These are phyloP conservation scores for Ophiostoma novo-ulmi DNA, from an alignment of 2,329 filamentous ascomycete species.

Conservation along the genomic window DNA sequence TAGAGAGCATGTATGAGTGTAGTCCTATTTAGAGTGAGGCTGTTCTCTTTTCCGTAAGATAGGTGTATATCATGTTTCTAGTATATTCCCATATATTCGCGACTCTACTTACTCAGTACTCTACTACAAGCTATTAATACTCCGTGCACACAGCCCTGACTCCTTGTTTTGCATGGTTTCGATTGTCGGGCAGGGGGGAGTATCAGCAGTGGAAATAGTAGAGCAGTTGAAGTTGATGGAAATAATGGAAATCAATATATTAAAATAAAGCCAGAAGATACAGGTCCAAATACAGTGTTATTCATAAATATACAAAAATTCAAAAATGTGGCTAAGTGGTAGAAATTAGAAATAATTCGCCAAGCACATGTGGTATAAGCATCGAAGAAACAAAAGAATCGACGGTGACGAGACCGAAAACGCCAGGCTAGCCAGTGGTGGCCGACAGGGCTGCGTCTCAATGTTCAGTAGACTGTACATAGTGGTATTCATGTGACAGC, in stretches of 20 bases:
- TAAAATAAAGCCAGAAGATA: neutral
- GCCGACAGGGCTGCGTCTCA: conserved; percentile 9
- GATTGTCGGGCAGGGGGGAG: neutral
- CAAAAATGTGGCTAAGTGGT: too few species aligned
- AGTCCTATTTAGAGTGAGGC: neutral
- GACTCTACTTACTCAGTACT: neutral
- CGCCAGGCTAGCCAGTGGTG: neutral
- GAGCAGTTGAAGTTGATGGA: neutral
- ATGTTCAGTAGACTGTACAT: neutral
- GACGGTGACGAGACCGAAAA: neutral
- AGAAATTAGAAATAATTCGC: too few species aligned
- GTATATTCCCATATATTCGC: too few species aligned
- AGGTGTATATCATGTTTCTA: too few species aligned
- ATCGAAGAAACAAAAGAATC: too few species aligned
- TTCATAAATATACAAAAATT: too few species aligned
- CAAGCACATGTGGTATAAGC: too few species aligned
- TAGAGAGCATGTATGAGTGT: neutral
- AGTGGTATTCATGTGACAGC: neutral
- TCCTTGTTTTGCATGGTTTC: conserved; percentile 15
- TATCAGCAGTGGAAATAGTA: neutral
- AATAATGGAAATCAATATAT: neutral
- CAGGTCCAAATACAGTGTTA: too few species aligned
- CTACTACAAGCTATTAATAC: neutral
- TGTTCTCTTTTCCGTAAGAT: neutral
- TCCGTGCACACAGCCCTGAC: neutral